phyloP scores from a whole-genome alignment of 768 basidiomycete species.

The Calocera viscosa region DNA sequence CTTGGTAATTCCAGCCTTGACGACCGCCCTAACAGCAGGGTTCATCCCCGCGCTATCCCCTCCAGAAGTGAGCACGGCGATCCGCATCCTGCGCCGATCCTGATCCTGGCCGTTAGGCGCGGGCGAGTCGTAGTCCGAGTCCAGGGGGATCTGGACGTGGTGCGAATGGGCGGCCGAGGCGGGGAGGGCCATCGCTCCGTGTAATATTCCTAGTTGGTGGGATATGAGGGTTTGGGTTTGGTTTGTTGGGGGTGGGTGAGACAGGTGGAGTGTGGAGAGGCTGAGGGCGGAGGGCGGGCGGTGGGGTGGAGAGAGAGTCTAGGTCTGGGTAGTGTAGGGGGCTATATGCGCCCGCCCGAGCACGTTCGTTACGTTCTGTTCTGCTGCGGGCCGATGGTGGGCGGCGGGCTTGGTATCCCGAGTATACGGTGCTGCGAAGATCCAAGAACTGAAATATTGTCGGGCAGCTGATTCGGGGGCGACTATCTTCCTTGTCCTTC shows the following conservation, averaged over 20 bases:
- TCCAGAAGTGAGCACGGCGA: slow-evolving; percentile 89
- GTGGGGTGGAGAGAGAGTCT: neutral
- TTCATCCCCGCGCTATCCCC: slow-evolving; percentile 99
- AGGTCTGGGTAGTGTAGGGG: no score
- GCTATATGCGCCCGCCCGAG: neutral
- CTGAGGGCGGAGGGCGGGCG: neutral
- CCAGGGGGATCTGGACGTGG: neutral
- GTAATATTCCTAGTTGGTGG: no score
- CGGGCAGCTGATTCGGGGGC: no score
- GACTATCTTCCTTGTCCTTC: no score
- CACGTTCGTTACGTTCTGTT: neutral
- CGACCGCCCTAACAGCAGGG: slow-evolving; percentile 84
- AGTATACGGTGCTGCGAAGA: no score
- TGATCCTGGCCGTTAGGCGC: no score
- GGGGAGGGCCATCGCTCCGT: neutral
- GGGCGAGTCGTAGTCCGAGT: no score
- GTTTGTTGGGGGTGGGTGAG: neutral
- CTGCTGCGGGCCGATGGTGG: neutral
- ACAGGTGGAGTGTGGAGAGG: neutral
- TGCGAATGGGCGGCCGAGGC: neutral
- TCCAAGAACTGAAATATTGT: no score
- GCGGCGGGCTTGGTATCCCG: neutral
- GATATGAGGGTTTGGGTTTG: no score
- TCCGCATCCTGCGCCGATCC: slow-evolving; percentile 62
- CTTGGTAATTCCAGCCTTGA: slow-evolving; percentile 86